Percentiles rank a stretch among this genome's conserved stretches.
Evolutionary conservation across 306 rosid species (phyloP).

Genomic region (Vigna radiata): DNA sequence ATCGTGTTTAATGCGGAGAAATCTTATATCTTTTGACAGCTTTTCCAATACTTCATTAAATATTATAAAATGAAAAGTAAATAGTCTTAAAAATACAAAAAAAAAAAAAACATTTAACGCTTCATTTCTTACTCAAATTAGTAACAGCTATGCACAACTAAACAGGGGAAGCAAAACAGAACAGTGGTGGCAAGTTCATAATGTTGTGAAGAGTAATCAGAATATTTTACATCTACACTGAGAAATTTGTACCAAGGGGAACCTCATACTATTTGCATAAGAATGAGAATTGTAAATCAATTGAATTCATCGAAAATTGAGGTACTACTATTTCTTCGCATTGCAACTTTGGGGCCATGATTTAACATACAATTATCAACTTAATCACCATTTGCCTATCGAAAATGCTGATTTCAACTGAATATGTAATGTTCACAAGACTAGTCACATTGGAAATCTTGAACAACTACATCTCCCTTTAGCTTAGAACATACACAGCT

Average conservation of each 20-base stretch:
- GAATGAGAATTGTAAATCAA: neutral
- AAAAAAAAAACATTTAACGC: too few relatives aligned
- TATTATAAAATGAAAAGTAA: neutral
- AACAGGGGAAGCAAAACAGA: neutral
- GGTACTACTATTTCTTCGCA: neutral
- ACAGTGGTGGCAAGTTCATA: neutral
- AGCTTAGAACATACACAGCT: neutral
- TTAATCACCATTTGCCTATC: slow-evolving; percentile 4
- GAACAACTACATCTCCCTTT: neutral
- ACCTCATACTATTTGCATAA: neutral
- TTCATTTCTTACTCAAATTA: too few relatives aligned
- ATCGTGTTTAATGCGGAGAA: neutral
- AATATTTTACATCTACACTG: neutral
- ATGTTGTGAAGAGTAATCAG: neutral
- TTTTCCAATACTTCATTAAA: neutral
- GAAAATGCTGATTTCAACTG: neutral
- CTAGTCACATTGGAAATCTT: neutral
- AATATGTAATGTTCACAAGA: neutral
- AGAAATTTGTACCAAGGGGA: neutral
- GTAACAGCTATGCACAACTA: too few relatives aligned
- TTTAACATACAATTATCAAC: neutral
- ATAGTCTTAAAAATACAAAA: neutral
- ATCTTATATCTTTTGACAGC: neutral
- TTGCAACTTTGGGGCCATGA: neutral
- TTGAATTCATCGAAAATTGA: neutral